Base-by-base conservation (phyloP, 257 asterid species). In the Nicotiana undulata region DNA sequence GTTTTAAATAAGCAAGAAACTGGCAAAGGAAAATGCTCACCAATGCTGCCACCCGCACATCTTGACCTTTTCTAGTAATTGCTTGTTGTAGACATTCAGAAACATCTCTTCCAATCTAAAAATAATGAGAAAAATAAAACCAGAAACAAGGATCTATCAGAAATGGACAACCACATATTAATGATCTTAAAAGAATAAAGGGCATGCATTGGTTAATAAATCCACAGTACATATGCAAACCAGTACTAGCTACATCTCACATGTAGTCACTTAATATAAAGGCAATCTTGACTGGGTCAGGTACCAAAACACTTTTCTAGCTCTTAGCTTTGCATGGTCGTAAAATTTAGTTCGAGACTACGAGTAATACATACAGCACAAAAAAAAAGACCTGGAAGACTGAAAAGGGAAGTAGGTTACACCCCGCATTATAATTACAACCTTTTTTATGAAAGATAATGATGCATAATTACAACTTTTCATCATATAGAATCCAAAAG, bases 91-190 rank as follows among this genome's bases (percentile, higher is more conserved):
- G 84, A 88, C 94, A 92, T 84, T 88, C 91, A 44, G 97, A 85
- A 79, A 92, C 94, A 76, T 94, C 92, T 79, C 84, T 88, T 26
- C 94, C 97, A 46, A 92, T 92, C 98, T 94, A 87, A 56, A 85
- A 79, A 84, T 34, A 12, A 40, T 52, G 56, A 63, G 49, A 31
- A 40, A 37, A 20, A 15, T 79, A 52, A 61, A 28, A 78, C 31
- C 46, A 78, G 22, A 60, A 24, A 49, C 18, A 24, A 49, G 26
- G 60, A 4, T 24, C 5, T 24, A 24, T 49, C 26, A 12, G 26
- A 74, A 74, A 46, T 24, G 18, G 78, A 15, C 4, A 24, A 49
- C 51, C 56, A 11, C 61, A 9, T 24, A 49, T 4, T 34, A 49
- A 24, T 46, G 26, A 74, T 56, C 44, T 20, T 20, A 7, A 11